These are phyloP conservation scores for Parietichytrium sp. DNA, from an alignment of 108 stramenopile species.

Conservation along the genomic window DNA sequence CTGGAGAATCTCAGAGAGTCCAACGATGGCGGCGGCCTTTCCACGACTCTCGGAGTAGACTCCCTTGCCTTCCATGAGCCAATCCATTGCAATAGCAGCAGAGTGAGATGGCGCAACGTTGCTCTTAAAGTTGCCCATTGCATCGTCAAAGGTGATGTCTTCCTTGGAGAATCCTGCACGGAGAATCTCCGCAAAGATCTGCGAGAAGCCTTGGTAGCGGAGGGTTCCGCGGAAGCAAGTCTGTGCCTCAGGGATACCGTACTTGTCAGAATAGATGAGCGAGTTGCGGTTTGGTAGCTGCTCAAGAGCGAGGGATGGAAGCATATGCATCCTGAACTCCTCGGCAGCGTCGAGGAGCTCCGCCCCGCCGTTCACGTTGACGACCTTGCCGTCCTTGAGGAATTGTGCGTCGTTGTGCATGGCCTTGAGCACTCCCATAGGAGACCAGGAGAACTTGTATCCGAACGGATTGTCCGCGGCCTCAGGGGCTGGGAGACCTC, in stretches of 20 bases:
- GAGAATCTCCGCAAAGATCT: conserved; percentile 49
- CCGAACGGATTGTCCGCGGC: conserved; percentile 76
- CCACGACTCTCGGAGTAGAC: background rate
- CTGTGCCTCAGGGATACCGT: conserved; percentile 67
- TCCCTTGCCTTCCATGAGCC: background rate
- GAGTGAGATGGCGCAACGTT: background rate
- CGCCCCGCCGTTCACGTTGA: conserved; percentile 46
- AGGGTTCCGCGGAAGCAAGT: conserved; percentile 78
- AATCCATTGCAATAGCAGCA: conserved; percentile 7
- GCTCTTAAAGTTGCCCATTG: background rate
- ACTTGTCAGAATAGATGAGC: conserved; percentile 65
- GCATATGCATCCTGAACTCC: conserved; percentile 64
- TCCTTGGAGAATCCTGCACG: conserved; percentile 8
- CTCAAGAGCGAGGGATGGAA: conserved; percentile 63
- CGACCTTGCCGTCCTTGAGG: conserved; percentile 52
- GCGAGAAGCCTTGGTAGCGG: conserved; percentile 72
- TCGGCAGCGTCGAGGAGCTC: conserved; percentile 57
- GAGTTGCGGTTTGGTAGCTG: conserved; percentile 78
- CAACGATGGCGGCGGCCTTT: conserved; percentile 26
- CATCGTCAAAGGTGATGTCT: background rate
- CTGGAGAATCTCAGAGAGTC: conserved; percentile 29
- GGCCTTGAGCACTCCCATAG: conserved; percentile 74
- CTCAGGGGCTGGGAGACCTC: conserved; percentile 73
- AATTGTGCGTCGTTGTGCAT: conserved; percentile 69
- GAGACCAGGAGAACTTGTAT: conserved; percentile 87